These are phyloP conservation scores for Rusavskia elegans DNA, from an alignment of 495 filamentous ascomycete species.

Conservation along the genomic window DNA sequence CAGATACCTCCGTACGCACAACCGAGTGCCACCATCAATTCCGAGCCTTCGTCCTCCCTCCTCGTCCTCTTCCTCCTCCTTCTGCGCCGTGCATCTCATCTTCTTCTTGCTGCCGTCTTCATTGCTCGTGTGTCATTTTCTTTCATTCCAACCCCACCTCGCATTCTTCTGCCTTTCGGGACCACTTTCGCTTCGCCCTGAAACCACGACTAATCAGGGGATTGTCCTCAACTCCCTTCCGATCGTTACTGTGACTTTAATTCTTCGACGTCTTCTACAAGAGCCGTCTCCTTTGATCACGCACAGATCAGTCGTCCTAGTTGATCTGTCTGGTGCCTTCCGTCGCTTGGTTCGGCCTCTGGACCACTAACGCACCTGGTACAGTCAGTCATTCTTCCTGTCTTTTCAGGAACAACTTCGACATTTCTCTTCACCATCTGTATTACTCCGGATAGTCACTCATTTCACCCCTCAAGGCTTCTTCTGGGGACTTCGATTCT, in stretches of 20 bases:
- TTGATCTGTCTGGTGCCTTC: neutral
- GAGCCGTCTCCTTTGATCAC: neutral
- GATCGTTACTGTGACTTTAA: neutral
- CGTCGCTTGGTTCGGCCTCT: neutral
- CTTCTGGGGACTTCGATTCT: neutral
- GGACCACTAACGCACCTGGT: neutral
- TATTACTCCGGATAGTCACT: neutral
- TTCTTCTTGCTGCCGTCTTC: neutral
- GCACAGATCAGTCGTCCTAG: neutral
- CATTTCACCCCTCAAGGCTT: neutral
- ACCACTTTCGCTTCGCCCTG: neutral
- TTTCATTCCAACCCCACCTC: neutral
- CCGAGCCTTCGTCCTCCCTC: neutral
- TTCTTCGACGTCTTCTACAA: neutral
- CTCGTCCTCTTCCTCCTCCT: neutral
- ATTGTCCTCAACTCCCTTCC: constrained; percentile 2
- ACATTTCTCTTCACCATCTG: neutral
- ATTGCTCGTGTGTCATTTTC: neutral
- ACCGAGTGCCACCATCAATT: neutral
- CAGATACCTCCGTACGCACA: neutral
- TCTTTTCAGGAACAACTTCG: neutral
- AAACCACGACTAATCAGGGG: neutral
- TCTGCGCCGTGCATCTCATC: neutral
- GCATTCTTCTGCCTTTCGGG: neutral
- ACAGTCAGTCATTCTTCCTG: neutral